Evolutionary conservation across 2,329 filamentous ascomycete species (phyloP).

Genomic region (Ophiosphaerella korrae): DNA sequence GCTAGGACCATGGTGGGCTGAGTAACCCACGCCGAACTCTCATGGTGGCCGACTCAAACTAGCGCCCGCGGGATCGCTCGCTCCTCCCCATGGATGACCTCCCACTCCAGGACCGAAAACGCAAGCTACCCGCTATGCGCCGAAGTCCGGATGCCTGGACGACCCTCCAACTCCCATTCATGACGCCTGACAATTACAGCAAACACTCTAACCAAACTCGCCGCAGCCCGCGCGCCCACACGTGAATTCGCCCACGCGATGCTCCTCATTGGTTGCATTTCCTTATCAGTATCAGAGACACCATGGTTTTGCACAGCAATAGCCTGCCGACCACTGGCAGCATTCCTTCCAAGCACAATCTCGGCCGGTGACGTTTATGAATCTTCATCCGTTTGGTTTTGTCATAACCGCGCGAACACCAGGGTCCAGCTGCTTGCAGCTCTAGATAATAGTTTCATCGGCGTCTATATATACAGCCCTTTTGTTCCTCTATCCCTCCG

Average conservation of each 20-base stretch:
- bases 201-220: constrained; percentile 17
- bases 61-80: not conserved
- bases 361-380: constrained; percentile 70
- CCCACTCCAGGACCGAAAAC: constrained; percentile 15
- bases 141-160: constrained; percentile 23
- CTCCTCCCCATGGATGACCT: not conserved
- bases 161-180: constrained; percentile 13
- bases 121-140: constrained; percentile 26
- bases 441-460: constrained; percentile 9
- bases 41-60: not conserved
- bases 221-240: constrained; percentile 28
- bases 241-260: constrained; percentile 30
- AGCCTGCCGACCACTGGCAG: constrained; percentile 48
- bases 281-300: constrained; percentile 44
- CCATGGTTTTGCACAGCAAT: constrained; percentile 37
- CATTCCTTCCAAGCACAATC: constrained; percentile 65
- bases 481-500: constrained; percentile 13
- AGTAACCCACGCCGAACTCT: not conserved
- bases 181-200: constrained; percentile 37
- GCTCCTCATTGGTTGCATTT: constrained; percentile 31
- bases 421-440: constrained; percentile 11
- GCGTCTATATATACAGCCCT: constrained; percentile 37
- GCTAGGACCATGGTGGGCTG: constrained; percentile 1
- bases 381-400: constrained; percentile 41
- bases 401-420: constrained; percentile 18